Conservation (phyloP, 2,329 filamentous ascomycete species). For the Alternaria panax region DNA sequence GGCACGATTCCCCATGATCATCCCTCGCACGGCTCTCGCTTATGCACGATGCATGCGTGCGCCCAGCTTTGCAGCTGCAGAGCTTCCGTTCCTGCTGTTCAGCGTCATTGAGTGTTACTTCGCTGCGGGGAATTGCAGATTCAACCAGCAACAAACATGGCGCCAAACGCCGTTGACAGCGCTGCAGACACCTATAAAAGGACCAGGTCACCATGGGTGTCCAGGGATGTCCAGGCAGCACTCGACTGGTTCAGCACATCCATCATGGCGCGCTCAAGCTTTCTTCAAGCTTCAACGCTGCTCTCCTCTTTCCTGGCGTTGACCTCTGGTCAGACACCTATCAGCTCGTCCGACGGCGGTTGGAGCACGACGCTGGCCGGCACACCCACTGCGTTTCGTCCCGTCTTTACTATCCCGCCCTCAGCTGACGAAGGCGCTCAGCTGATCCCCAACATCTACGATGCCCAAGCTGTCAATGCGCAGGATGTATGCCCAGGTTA, state of each 20-base stretch:
- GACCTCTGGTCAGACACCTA: conserved; percentile 30
- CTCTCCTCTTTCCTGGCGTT: conserved; percentile 36
- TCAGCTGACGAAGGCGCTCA: conserved; percentile 44
- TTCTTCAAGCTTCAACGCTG: conserved; percentile 31
- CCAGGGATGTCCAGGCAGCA: conserved; percentile 11
- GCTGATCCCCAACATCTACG: conserved; percentile 67
- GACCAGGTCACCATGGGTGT: not conserved
- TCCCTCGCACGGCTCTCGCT: conserved; percentile 19
- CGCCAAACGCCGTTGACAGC: not conserved
- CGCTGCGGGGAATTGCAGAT: conserved; percentile 20
- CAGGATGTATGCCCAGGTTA: conserved; percentile 70
- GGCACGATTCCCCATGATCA: conserved; percentile 19
- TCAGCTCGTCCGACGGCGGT: conserved; percentile 26
- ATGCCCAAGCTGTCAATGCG: conserved; percentile 68
- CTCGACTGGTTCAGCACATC: conserved; percentile 20
- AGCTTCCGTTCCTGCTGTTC: conserved; percentile 6
- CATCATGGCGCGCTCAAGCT: conserved; percentile 36
- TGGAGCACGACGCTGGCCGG: conserved; percentile 36
- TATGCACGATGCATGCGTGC: conserved; percentile 11
- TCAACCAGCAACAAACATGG: conserved; percentile 4
- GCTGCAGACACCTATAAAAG: conserved; percentile 7
- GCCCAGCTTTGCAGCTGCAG: conserved; percentile 3
- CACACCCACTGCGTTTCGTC: conserved; percentile 40
- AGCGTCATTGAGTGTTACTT: conserved; percentile 21
- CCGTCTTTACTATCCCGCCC: conserved; percentile 49